Conservation (phyloP, 225 moss, liverwort and hornwort genomes). For the Bryum argenteum region DNA sequence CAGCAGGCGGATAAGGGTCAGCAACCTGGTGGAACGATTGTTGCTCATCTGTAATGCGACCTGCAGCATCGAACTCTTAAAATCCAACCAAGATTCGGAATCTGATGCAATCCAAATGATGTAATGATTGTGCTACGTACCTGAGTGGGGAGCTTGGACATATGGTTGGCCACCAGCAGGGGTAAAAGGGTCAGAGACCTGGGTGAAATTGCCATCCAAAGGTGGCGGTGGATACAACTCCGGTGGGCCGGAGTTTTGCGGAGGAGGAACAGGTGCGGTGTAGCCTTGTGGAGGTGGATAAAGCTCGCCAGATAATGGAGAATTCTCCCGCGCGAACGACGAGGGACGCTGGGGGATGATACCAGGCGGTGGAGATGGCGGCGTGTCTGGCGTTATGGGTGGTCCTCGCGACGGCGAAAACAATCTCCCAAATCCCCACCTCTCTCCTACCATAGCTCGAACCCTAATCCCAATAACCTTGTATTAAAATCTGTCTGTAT, state of each 20-base stretch:
- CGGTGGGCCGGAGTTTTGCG: neutral
- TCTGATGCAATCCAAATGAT: no score
- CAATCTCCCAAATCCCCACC: slow-evolving; percentile 32
- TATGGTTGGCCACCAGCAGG: no score
- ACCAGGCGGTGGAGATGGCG: slow-evolving; percentile 37
- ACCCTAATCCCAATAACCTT: neutral
- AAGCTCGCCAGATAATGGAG: slow-evolving; percentile 22
- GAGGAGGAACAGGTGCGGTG: slow-evolving; percentile 12
- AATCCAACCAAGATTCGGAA: no score
- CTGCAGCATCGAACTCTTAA: no score
- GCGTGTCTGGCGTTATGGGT: slow-evolving; percentile 1
- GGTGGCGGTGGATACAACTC: slow-evolving; percentile 29
- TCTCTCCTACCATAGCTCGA: slow-evolving; percentile 31
- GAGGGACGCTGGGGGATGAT: slow-evolving; percentile 24
- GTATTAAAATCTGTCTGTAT: neutral
- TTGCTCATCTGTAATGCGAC: no score
- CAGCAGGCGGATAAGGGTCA: slow-evolving; percentile 18
- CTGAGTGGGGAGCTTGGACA: no score
- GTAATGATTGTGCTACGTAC: no score
- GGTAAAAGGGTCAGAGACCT: slow-evolving; percentile 37
- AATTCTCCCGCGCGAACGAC: slow-evolving; percentile 16
- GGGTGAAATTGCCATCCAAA: slow-evolving; percentile 33
- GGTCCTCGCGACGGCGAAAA: slow-evolving; percentile 23
- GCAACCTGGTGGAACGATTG: no score
- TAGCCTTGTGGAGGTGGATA: slow-evolving; percentile 38